These are phyloP conservation scores for Aspergillus candidus DNA, from an alignment of 2,329 filamentous ascomycete species.

Conservation along the genomic window DNA sequence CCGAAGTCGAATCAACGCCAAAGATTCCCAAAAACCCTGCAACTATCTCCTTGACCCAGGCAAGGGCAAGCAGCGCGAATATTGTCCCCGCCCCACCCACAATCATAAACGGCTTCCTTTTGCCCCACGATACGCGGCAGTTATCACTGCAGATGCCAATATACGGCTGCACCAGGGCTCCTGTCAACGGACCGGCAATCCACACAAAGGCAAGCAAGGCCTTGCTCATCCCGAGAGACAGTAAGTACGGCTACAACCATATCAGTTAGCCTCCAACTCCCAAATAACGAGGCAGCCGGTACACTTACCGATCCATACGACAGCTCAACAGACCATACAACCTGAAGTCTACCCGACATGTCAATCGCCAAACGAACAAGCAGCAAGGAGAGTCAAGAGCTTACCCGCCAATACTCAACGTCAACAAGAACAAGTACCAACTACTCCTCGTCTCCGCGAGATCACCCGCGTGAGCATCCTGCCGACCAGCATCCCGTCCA, in stretches of 20 bases:
- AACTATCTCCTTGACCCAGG: constrained; percentile 70
- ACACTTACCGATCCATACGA: constrained; percentile 72
- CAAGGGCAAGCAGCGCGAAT: constrained; percentile 60
- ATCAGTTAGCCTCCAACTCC: not conserved
- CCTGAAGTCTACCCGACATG: constrained; percentile 59
- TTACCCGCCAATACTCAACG: constrained; percentile 72
- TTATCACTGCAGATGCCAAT: constrained; percentile 76
- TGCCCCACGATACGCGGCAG: constrained; percentile 68
- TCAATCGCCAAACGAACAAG: not conserved
- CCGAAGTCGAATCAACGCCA: constrained; percentile 60
- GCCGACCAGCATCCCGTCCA: constrained; percentile 14
- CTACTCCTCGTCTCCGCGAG: constrained; percentile 63
- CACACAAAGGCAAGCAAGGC: constrained; percentile 76
- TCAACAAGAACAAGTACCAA: constrained; percentile 81
- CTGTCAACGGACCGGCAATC: constrained; percentile 75
- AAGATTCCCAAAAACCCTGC: constrained; percentile 62
- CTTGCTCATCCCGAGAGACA: constrained; percentile 77
- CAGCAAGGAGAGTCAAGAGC: constrained; percentile 14
- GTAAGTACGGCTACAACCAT: constrained; percentile 56
- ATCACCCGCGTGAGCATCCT: constrained; percentile 39
- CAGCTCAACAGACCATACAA: constrained; percentile 92
- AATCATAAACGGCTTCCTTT: constrained; percentile 75
- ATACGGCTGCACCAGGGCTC: constrained; percentile 74
- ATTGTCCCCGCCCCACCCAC: constrained; percentile 63
- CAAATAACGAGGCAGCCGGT: too few relatives aligned